Evolutionary conservation across 352 stramenopile species (phyloP), one percentile per base, ranked within the genome.

Genomic region (Globisporangium iwayamae): DNA sequence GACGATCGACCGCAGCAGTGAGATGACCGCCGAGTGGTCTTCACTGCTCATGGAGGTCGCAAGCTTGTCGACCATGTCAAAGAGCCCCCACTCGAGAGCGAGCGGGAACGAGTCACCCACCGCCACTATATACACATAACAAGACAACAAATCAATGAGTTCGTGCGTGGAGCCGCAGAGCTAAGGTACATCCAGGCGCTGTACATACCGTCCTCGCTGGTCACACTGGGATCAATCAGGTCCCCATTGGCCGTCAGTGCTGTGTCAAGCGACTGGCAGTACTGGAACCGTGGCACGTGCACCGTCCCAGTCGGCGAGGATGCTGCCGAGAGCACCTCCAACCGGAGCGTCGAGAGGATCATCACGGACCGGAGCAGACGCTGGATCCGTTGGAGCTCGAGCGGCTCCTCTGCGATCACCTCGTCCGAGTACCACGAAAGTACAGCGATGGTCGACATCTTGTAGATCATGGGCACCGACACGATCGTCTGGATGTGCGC

Each of bases 1-100:
- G 0, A 89, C 81, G 8, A 91, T 51, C 7, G 82, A 89, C 3
- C 70, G 73, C 22, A 93, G 71, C 4, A 93, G 67, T 4, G 76
- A 75, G 8, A 90, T 64, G 1, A 85, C 81, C 2, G 84, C 82
- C 0, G 62, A 64, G 60, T 94, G 85, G 62, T 94, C 85, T 81
- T 94, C 85, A 38, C 85, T 94, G 66, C 74, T 94, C 85, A 94
- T 91, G 0, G 85, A 91, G 2, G 76, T 89, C 8, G 85, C 83
- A 11, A 94, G 61, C 39, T 68, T 79, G 28, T 90, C 58, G 3
- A 88, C 71, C 56, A 84, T 76, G 46, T 92, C 80, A 48, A 91
- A 92, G 28, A 94, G 63, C 0, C 71, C 72, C 85, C 85, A 94
- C 41, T 90, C 77, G 4, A 94, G 65, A 3, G 83, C 83, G n/a